Percentiles rank a stretch among this genome's conserved stretches.
Conservation (phyloP, 768 basidiomycete species). For the Nidularia sp. region DNA sequence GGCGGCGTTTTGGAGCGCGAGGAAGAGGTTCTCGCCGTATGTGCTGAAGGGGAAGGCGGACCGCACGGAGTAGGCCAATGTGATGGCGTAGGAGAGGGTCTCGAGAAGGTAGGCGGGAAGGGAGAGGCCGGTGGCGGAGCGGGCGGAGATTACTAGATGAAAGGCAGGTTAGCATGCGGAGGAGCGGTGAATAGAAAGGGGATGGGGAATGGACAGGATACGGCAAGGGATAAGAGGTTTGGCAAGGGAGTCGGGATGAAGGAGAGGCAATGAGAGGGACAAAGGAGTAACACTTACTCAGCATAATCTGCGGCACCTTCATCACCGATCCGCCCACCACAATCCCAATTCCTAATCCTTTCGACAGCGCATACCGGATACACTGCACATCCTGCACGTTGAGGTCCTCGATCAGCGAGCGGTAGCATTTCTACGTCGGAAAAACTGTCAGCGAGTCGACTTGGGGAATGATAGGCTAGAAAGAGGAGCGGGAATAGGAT, state of each 20-base stretch:
- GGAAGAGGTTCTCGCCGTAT: constrained; percentile 96
- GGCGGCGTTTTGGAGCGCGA: constrained; percentile 82
- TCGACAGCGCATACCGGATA: constrained; percentile 80
- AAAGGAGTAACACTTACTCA: constrained; percentile 51
- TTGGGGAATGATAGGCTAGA: neutral
- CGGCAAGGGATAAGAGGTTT: too few relatives aligned
- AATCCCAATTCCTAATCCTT: constrained; percentile 80
- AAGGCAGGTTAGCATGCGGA: neutral
- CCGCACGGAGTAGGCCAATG: constrained; percentile 79
- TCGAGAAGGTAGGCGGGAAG: constrained; percentile 86
- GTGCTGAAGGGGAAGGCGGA: constrained; percentile 93
- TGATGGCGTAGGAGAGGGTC: constrained; percentile 88
- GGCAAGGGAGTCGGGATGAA: too few relatives aligned
- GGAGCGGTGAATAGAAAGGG: neutral
- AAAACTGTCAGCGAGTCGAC: neutral
- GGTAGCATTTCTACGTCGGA: constrained; percentile 66
- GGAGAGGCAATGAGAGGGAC: too few relatives aligned
- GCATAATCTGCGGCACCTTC: constrained; percentile 88
- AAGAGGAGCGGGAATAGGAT: too few relatives aligned
- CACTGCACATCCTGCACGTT: constrained; percentile 66
- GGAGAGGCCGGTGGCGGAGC: constrained; percentile 84
- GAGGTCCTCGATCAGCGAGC: constrained; percentile 74
- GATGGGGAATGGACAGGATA: neutral
- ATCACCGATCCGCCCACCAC: constrained; percentile 83
- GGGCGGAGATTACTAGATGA: constrained; percentile 56